Conservation (phyloP, 306 rosid species). For the Fragaria iinumae region DNA sequence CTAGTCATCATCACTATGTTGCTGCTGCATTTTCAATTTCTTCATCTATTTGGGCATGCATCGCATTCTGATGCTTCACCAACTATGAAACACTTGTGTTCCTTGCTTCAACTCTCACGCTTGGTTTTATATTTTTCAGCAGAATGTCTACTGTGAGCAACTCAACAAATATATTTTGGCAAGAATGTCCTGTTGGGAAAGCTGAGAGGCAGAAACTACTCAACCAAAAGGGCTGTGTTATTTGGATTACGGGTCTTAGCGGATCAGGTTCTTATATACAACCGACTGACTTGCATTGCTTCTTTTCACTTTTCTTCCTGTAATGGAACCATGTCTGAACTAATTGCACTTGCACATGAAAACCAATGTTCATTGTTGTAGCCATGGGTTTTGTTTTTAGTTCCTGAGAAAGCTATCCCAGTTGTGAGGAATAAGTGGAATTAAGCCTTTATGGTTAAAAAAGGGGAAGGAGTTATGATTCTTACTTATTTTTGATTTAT, state of each 20-base stretch:
- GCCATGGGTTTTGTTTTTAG: not conserved
- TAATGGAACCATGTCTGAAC: not conserved
- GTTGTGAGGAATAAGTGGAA: not conserved
- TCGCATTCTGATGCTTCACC: not conserved
- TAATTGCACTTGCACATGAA: not conserved
- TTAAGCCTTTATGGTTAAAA: not conserved
- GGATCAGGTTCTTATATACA: slow-evolving; percentile 64
- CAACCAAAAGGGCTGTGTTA: slow-evolving; percentile 82
- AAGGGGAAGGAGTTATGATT: not conserved
- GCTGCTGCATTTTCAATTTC: slow-evolving; percentile 1
- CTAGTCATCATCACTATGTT: too few species aligned
- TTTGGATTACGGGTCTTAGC: slow-evolving; percentile 92
- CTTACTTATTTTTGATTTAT: not conserved
- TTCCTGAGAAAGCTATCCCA: not conserved
- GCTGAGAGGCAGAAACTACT: slow-evolving; percentile 79
- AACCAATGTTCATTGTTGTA: not conserved
- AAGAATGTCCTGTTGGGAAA: slow-evolving; percentile 67
- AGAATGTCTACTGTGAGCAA: slow-evolving; percentile 57
- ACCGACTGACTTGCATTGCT: slow-evolving; percentile 1
- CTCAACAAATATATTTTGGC: slow-evolving; percentile 84
- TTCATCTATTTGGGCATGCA: too few species aligned
- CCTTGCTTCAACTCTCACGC: too few species aligned
- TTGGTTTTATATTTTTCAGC: not conserved
- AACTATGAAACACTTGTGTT: not conserved
- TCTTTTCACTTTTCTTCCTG: not conserved